phyloP scores from a whole-genome alignment of 352 stramenopile species.

The Phytophthora pinifolia region DNA sequence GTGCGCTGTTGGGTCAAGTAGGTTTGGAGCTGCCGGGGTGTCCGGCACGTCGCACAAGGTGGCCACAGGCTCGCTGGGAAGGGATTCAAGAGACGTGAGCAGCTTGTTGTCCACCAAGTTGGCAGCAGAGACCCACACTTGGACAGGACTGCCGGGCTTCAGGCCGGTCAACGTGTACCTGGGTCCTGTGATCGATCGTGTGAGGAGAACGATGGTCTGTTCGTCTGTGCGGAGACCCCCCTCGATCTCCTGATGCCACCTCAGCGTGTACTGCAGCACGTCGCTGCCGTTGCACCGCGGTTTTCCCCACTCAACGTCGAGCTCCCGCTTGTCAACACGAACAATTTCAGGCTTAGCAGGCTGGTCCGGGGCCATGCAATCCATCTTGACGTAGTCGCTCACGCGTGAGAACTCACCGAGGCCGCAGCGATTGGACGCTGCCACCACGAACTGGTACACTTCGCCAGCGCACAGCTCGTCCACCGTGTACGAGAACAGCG shows the following conservation, averaged over 20 bases:
- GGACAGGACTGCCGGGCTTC: conserved; percentile 37
- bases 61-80: conserved; percentile 26
- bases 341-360: conserved; percentile 38
- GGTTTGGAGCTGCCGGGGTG: conserved; percentile 17
- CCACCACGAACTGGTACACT: conserved; percentile 76
- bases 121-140: conserved; percentile 53
- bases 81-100: conserved; percentile 45
- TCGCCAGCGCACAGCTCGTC: conserved; percentile 59
- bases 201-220: conserved; percentile 36
- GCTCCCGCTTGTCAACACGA: conserved; percentile 38
- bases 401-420: conserved; percentile 57
- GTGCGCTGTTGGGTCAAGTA: conserved; percentile 39
- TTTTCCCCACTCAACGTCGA: conserved; percentile 54
- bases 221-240: neutral
- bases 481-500: conserved; percentile 35
- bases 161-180: conserved; percentile 43
- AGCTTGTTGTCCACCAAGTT: conserved; percentile 68
- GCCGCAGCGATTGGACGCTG: conserved; percentile 67
- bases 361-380: conserved; percentile 54
- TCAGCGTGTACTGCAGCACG: conserved; percentile 67
- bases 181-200: conserved; percentile 52
- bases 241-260: conserved; percentile 42
- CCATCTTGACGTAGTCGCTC: conserved; percentile 77
- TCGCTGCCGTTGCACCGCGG: conserved; percentile 69
- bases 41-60: conserved; percentile 62